Evolutionary conservation across 2,329 filamentous ascomycete genomes (phyloP), one percentile per base, ranked within the genome.

Genomic region (Claviceps citrina): DNA sequence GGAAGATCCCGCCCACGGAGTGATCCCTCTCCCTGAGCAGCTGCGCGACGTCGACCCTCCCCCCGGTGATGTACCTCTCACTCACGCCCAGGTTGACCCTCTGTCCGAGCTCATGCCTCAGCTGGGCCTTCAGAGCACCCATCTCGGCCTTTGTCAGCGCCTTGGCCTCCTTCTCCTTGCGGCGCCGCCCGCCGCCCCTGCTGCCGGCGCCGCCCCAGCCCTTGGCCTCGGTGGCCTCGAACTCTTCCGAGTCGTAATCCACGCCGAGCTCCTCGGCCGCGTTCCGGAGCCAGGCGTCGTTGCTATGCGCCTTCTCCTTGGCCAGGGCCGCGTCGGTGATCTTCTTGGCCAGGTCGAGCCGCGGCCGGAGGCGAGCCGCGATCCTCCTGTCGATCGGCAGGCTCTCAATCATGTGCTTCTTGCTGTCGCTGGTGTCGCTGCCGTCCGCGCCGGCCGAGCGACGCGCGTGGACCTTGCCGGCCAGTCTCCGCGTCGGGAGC

Each of bases 201-300:
- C 82, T 80, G 36, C 73, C 72, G 52, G 71, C 70, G 40, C 71
- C 70, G 40, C 66, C 69, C 6, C 77, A 74, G 7, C 67, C 69
- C 30, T 70, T 79, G 43, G 45, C 42, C 7, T 86, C 79, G 31
- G 85, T 82, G 26, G 91, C 85, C 47, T 81, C 82, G 45, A 94
- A 80, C 34, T 93, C 85, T 27, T 93, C 86, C 44, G 77, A 82
- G 54, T 96, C 86, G 55, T 93, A 94, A 39, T 95, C 89, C 0
- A 96, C 84, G 1, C 91, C 91, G 0, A 98, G 68, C 47, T 96
- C 89, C 43, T 95, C 86, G 0, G 91, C 91, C 0, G 86, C 87
- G 36, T 74, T 75, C 32, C 76, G 76, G 50, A 96, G 66, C 77
- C 87, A 91, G 41, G 84, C 76, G 48, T 94, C 84, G 50, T 93